phyloP scores from a whole-genome alignment of 2,329 filamentous ascomycete genomes.

The Penicillium griseofulvum region DNA sequence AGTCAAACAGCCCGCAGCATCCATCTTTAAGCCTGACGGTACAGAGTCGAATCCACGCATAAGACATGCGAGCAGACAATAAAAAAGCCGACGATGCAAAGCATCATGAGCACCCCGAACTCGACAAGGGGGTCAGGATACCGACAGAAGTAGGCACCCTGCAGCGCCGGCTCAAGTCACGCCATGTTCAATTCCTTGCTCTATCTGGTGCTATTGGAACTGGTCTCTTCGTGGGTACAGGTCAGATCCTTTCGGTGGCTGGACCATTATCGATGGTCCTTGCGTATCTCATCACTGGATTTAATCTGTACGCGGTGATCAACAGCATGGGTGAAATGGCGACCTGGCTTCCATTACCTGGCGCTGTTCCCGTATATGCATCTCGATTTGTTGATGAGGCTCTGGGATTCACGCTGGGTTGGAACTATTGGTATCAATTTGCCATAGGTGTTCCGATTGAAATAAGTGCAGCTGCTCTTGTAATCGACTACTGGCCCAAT shows the following conservation, averaged over 20 bases:
- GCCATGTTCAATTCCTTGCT: slow-evolving; percentile 41
- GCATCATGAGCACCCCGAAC: background rate
- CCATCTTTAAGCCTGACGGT: background rate
- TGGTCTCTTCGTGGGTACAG: slow-evolving; percentile 36
- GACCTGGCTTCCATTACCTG: slow-evolving; percentile 40
- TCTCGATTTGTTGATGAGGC: slow-evolving; percentile 42
- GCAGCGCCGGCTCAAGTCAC: slow-evolving; percentile 35
- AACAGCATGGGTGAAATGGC: slow-evolving; percentile 42
- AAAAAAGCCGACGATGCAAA: background rate
- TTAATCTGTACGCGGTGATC: slow-evolving; percentile 52
- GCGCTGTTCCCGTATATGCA: slow-evolving; percentile 53
- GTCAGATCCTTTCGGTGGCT: slow-evolving; percentile 32
- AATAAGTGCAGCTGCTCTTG: slow-evolving; percentile 47
- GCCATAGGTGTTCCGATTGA: slow-evolving; percentile 52
- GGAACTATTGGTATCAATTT: slow-evolving; percentile 52
- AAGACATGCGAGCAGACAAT: background rate
- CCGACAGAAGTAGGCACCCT: slow-evolving; percentile 28
- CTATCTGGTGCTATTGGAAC: slow-evolving; percentile 39
- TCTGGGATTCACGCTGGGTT: slow-evolving; percentile 42
- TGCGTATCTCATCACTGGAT: slow-evolving; percentile 40
- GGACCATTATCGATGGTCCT: slow-evolving; percentile 36
- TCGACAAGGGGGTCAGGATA: background rate
- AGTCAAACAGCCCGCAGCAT: background rate
- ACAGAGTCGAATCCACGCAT: background rate
- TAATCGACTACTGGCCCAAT: slow-evolving; percentile 44